Evolutionary conservation across 495 filamentous ascomycete genomes (phyloP).

Genomic region (Aspergillus sclerotioniger): DNA sequence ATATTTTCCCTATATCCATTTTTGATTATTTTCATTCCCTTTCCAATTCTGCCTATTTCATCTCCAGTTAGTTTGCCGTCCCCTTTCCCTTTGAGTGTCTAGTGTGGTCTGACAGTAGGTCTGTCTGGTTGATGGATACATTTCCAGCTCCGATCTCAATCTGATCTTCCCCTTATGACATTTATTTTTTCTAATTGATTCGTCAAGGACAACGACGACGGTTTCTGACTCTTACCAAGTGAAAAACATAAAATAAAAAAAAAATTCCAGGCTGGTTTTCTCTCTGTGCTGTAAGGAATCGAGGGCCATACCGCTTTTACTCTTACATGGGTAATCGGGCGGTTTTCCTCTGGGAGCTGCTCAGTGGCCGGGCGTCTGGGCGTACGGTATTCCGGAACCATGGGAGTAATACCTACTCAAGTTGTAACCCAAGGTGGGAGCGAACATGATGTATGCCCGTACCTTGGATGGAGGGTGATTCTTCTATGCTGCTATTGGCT

Average conservation of each 20-base stretch:
- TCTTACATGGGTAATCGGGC: conserved; percentile 7
- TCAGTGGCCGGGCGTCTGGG: neutral
- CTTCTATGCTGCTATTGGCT: conserved; percentile 27
- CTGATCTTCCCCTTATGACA: conserved; percentile 16
- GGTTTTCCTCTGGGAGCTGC: neutral
- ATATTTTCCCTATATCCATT: conserved; percentile 10
- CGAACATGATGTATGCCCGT: conserved; percentile 12
- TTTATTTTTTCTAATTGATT: conserved; percentile 7
- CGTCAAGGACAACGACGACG: neutral
- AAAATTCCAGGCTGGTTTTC: neutral
- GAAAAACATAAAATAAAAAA: no score
- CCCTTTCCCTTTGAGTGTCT: conserved; percentile 1
- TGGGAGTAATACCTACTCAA: no score
- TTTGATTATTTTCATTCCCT: neutral
- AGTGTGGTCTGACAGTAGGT: conserved; percentile 15
- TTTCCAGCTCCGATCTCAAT: conserved; percentile 16
- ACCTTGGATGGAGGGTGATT: conserved; percentile 15
- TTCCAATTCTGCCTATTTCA: neutral
- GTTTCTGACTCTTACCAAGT: conserved; percentile 7
- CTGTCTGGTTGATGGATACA: conserved; percentile 12
- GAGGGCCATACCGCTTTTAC: conserved; percentile 15
- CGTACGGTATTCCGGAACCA: no score
- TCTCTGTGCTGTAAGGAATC: conserved; percentile 10
- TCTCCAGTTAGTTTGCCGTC: neutral
- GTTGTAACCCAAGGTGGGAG: neutral